Conservation (phyloP, 1,284 basidiomycete genomes). For the Trichosporon sp. region DNA sequence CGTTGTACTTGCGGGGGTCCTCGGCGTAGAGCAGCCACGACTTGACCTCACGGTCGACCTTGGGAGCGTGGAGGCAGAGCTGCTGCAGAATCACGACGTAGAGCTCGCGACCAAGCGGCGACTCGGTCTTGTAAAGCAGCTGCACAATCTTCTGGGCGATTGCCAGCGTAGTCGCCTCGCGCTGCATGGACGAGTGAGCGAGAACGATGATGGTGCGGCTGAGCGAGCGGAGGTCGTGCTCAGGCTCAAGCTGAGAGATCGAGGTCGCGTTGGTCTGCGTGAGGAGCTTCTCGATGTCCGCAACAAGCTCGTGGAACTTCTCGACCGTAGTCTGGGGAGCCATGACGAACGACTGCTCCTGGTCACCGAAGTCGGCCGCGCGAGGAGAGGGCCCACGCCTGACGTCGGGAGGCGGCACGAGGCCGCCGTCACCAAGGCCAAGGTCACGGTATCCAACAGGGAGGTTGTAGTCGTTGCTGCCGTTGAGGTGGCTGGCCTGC, state of each 20-base stretch:
- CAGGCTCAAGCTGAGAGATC: conserved; percentile 66
- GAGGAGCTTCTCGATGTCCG: conserved; percentile 75
- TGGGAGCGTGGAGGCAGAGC: conserved; percentile 81
- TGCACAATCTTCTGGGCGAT: conserved; percentile 70
- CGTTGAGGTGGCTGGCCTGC: conserved; percentile 14
- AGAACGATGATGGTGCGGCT: conserved; percentile 75
- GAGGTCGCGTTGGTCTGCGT: conserved; percentile 61
- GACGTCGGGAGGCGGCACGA: conserved; percentile 30
- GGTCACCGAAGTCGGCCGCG: conserved; percentile 29
- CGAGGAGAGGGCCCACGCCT: conserved; percentile 35
- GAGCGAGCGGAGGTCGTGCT: conserved; percentile 79
- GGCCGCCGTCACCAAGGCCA: conserved; percentile 23
- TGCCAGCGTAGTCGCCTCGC: conserved; percentile 77
- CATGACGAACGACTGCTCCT: conserved; percentile 27
- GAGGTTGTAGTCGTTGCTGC: conserved; percentile 28
- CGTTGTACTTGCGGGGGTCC: conserved; percentile 96
- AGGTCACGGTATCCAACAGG: conserved; percentile 27
- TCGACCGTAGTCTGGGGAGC: conserved; percentile 42
- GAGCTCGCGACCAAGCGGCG: conserved; percentile 79
- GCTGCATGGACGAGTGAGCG: conserved; percentile 70
- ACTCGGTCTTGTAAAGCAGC: conserved; percentile 72
- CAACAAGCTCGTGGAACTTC: conserved; percentile 59
- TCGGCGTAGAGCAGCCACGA: conserved; percentile 96
- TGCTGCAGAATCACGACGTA: conserved; percentile 85
- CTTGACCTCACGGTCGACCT: conserved; percentile 93